Percentiles rank a stretch among this genome's conserved stretches.
Conservation (phyloP, 495 filamentous ascomycete species). For the Polyplosphaeria fusca region DNA sequence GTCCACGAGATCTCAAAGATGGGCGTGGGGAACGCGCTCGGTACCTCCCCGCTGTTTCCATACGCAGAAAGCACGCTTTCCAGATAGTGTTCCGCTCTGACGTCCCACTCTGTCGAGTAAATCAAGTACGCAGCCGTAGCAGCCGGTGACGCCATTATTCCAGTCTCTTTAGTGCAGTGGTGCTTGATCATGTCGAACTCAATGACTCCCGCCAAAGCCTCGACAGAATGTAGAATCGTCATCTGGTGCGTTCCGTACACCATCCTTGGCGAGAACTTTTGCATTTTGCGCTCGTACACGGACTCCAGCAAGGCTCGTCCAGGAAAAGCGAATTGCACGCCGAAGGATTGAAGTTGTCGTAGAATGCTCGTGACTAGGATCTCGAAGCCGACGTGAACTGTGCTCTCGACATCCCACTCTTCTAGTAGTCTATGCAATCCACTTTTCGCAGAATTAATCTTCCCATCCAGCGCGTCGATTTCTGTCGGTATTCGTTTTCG, state of each 20-base stretch:
- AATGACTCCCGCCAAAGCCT: slow-evolving; percentile 46
- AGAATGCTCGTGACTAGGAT: slow-evolving; percentile 40
- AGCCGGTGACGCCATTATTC: slow-evolving; percentile 49
- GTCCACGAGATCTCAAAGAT: slow-evolving; percentile 19
- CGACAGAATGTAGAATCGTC: slow-evolving; percentile 46
- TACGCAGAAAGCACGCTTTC: neutral
- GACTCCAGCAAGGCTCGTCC: slow-evolving; percentile 15
- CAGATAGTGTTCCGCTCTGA: slow-evolving; percentile 32
- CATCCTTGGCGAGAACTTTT: slow-evolving; percentile 33
- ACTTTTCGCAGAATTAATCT: slow-evolving; percentile 8
- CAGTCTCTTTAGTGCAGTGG: slow-evolving; percentile 40
- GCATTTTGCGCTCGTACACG: slow-evolving; percentile 34
- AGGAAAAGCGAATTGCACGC: slow-evolving; percentile 31
- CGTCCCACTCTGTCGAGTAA: slow-evolving; percentile 42
- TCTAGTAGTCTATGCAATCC: slow-evolving; percentile 30
- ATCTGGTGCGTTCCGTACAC: slow-evolving; percentile 35
- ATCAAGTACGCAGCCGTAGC: slow-evolving; percentile 49
- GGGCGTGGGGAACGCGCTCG: slow-evolving; percentile 14
- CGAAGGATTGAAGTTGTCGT: slow-evolving; percentile 19
- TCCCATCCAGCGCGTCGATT: neutral
- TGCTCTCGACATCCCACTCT: slow-evolving; percentile 33
- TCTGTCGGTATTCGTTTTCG: neutral
- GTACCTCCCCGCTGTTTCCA: slow-evolving; percentile 1
- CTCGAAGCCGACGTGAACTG: slow-evolving; percentile 44
- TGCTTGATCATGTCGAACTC: slow-evolving; percentile 46